Base-by-base conservation (phyloP, 2,329 filamentous ascomycete genomes). In the Passalora sequoiae region DNA sequence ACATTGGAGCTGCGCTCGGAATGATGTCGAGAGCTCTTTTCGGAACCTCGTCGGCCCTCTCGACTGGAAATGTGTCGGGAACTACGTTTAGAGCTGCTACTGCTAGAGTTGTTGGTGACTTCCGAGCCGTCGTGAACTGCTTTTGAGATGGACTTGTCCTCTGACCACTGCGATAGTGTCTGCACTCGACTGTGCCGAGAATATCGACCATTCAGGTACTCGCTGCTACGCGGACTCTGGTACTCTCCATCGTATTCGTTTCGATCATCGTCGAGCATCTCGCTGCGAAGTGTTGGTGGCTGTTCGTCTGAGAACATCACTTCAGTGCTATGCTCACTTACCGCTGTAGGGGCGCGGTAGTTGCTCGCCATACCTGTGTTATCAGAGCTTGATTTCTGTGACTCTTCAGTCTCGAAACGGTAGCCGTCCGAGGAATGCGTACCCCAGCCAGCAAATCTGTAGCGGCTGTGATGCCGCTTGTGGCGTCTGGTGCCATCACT, bases 401-500 rank as follows among this genome's bases (percentile, higher is more conserved):
- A 24, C 12, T 10, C 21, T 27, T 22, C 25, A 27, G 15, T 19
- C 31, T 35, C 35, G 39, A 37, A 20, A 19, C 40, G n/a, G 15
- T 33, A 10, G 20, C 33, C 38, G 31, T 45, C 38, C 29, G 35
- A 39, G 6, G 32, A 40, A 10, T 36, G 16, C 5, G 25, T 43
- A 16, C 44, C 43, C 49, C 51, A 53, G 7, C 43, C 49, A 7
- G 49, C 24, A 22, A 49, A 47, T 4, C 29, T 43, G 37, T 49
- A 52, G 7, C 50, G 43, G 4, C 43, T 38, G 21, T 55, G 39
- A n/a, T 44, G 38, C 16, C 40, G 51, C 6, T 40, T 43, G 1
- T 39, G 42, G 6, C 40, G 37, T 5, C 37, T 38, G 6, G 47
- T 47, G 33, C 44, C 42, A 38, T 46, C 47, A 29, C 51, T 58